These are phyloP conservation scores for Dalbergia cochinchinensis DNA, from an alignment of 306 rosid species.

Conservation along the genomic window DNA sequence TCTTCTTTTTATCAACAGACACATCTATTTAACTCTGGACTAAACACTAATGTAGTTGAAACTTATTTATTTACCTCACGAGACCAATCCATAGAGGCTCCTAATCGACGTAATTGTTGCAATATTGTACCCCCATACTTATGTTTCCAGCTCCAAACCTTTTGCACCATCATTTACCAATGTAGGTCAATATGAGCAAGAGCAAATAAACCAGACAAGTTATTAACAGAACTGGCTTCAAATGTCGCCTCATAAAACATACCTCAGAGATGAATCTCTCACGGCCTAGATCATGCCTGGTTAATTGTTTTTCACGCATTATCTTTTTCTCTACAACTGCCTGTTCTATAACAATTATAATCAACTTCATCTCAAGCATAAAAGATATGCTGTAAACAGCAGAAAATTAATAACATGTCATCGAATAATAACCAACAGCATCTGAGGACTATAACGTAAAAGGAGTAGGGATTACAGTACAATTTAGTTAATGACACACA, in stretches of 20 bases:
- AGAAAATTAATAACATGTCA: too few species aligned
- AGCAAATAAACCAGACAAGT: conserved; percentile 12
- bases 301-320: conserved; percentile 75
- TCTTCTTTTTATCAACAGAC: not conserved
- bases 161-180: conserved; percentile 40
- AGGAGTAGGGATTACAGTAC: too few species aligned
- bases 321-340: conserved; percentile 98
- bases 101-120: conserved; percentile 83
- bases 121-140: conserved; percentile 85
- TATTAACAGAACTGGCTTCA: conserved; percentile 3
- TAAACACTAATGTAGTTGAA: too few species aligned
- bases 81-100: conserved; percentile 97
- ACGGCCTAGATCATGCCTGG: conserved; percentile 92
- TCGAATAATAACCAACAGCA: too few species aligned
- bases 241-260: conserved; percentile 47
- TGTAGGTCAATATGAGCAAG: not conserved
- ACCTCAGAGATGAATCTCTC: conserved; percentile 81
- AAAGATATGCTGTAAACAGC: conserved; percentile 1
- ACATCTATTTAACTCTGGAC: too few species aligned
- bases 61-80: conserved; percentile 72
- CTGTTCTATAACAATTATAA: conserved; percentile 47
- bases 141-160: conserved; percentile 97
- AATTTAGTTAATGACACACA: not conserved
- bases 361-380: not conserved
- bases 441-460: too few species aligned